These are phyloP conservation scores for Ophiostoma perfectum DNA, from an alignment of 2,329 filamentous ascomycete species.

Conservation along the genomic window DNA sequence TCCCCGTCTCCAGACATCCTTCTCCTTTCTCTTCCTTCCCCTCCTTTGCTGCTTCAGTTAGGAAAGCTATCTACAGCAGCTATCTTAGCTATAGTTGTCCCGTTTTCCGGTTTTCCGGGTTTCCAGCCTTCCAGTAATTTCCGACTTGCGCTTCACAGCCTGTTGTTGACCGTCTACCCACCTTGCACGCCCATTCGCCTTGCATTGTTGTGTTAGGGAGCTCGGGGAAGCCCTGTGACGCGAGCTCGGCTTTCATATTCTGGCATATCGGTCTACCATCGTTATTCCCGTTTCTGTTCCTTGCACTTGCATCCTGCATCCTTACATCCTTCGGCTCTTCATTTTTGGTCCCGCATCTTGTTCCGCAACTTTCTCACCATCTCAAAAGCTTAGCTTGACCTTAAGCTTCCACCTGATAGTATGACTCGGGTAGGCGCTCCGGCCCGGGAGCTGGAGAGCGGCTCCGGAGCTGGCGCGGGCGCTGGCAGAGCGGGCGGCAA, in stretches of 20 bases:
- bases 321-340: too few species aligned
- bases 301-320: background rate
- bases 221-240: constrained; percentile 6
- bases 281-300: background rate
- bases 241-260: constrained; percentile 10
- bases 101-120: background rate
- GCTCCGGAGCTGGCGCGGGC: constrained; percentile 17
- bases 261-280: background rate
- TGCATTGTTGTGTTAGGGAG: constrained; percentile 8
- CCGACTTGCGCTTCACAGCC: background rate
- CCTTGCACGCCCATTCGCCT: background rate
- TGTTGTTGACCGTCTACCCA: background rate
- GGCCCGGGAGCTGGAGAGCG: constrained; percentile 21
- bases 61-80: background rate
- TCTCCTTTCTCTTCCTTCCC: constrained; percentile 16
- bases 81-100: background rate
- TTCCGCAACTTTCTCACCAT: background rate
- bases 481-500: constrained; percentile 19
- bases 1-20: background rate
- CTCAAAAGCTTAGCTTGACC: background rate
- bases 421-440: constrained; percentile 17
- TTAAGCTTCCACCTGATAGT: background rate
- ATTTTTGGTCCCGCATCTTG: background rate
- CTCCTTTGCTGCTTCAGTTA: background rate
- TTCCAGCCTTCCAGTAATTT: background rate